Evolutionary conservation across 2,329 filamentous ascomycete genomes (phyloP).

Genomic region (Arthrocladium fulminans): DNA sequence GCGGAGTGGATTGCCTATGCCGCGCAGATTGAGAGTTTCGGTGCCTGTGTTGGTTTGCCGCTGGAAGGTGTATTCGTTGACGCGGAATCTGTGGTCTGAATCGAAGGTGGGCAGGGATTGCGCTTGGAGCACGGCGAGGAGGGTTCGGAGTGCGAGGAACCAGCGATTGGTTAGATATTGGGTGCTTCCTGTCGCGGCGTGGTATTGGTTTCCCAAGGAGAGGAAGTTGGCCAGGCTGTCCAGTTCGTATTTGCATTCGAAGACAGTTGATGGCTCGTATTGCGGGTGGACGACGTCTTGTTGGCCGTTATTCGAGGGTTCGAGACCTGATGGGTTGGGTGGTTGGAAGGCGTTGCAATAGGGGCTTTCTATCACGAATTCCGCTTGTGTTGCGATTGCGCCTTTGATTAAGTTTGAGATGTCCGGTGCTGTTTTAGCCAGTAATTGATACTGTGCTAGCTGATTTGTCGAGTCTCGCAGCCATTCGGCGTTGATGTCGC

Average conservation of each 20-base stretch:
- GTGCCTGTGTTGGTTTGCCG: constrained; percentile 72
- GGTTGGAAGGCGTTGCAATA: constrained; percentile 99
- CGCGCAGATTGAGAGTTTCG: constrained; percentile 74
- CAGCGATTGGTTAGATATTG: constrained; percentile 73
- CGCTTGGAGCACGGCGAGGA: constrained; percentile 65
- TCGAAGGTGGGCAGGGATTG: constrained; percentile 75
- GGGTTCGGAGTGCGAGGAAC: constrained; percentile 64
- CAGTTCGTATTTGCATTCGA: constrained; percentile 98
- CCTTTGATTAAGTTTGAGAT: constrained; percentile 77
- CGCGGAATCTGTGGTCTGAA: constrained; percentile 52
- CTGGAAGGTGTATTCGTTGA: constrained; percentile 81
- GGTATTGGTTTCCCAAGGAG: constrained; percentile 74
- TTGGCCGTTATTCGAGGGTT: constrained; percentile 66
- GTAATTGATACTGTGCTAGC: constrained; percentile 74
- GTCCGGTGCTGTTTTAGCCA: constrained; percentile 70
- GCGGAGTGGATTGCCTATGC: constrained; percentile 86
- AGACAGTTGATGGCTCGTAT: constrained; percentile 77
- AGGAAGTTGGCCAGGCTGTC: constrained; percentile 92
- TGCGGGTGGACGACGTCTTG: constrained; percentile 74
- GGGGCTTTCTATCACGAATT: constrained; percentile 87
- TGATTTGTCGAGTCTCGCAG: constrained; percentile 86
- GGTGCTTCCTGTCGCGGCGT: constrained; percentile 66
- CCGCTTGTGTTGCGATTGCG: constrained; percentile 90
- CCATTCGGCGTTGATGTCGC: constrained; percentile 91
- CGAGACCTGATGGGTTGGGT: constrained; percentile 69